Conservation (phyloP, 148 eudicot species). For the Camellia lanceoleosa region DNA sequence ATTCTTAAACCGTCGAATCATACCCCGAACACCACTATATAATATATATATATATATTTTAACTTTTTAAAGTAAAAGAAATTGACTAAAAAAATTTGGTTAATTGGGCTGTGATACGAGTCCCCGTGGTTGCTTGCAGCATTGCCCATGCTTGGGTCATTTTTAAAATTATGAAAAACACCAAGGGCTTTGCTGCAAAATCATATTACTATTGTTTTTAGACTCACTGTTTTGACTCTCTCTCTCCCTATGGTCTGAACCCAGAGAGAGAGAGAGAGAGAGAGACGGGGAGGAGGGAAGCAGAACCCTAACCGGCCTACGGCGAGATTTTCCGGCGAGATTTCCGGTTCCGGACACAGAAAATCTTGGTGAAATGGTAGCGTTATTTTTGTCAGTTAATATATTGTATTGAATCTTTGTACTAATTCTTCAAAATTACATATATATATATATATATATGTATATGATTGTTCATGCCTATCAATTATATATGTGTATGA, state of each 20-base stretch:
- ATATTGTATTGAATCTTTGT: background rate
- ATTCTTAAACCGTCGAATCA: no score
- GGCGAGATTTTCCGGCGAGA: background rate
- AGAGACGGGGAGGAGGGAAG: background rate
- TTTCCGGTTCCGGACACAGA: background rate
- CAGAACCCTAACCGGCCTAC: background rate
- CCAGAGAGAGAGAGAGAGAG: background rate
- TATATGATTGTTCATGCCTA: background rate
- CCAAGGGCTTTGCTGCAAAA: background rate
- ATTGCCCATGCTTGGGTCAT: background rate
- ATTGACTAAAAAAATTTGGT: no score
- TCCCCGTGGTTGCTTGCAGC: no score
- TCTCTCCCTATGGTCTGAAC: background rate
- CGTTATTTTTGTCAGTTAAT: background rate
- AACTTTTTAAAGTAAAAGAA: no score
- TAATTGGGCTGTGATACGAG: no score
- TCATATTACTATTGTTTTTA: background rate
- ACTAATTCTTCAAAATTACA: background rate
- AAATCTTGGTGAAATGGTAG: constrained; percentile 8
- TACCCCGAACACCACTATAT: background rate
- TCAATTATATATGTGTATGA: background rate
- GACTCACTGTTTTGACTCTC: background rate
- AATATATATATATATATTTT: no score
- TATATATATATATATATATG: background rate
- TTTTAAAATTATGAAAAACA: background rate